Conservation (phyloP, 2,329 filamentous ascomycete genomes). For the Alternaria longipes region DNA sequence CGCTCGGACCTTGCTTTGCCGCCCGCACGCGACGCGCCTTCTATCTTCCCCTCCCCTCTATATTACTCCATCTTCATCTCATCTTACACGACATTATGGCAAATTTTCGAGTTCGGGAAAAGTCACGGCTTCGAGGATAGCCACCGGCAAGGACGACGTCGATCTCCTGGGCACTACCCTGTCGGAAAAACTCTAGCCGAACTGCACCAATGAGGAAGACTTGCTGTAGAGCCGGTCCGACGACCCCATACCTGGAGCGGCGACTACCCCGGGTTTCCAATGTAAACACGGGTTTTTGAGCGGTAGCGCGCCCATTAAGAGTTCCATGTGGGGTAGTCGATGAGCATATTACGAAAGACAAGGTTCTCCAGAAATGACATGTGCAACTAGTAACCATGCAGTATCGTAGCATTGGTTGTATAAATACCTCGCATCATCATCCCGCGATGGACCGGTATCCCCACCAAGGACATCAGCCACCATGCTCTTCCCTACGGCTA, state of each 20-base stretch:
- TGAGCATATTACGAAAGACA: neutral
- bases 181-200: slow-evolving; percentile 21
- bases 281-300: slow-evolving; percentile 9
- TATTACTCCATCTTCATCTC: neutral
- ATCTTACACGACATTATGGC: neutral
- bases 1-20: slow-evolving; percentile 1
- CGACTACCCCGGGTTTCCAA: slow-evolving; percentile 15
- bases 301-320: neutral
- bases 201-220: slow-evolving; percentile 25
- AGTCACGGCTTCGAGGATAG: neutral
- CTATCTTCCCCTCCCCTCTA: neutral
- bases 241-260: slow-evolving; percentile 8
- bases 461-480: neutral
- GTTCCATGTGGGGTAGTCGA: slow-evolving; percentile 4
- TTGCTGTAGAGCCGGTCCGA: slow-evolving; percentile 3
- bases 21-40: neutral
- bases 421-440: neutral
- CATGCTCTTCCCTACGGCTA: slow-evolving; percentile 13
- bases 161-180: neutral
- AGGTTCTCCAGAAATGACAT: slow-evolving; percentile 1
- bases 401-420: neutral
- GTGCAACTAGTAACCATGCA: neutral
- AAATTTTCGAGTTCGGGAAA: neutral
- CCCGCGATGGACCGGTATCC: neutral
- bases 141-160: slow-evolving; percentile 11